Evolutionary conservation across 2,329 filamentous ascomycete species (phyloP).

Genomic region (Westerdykella aurantiaca): DNA sequence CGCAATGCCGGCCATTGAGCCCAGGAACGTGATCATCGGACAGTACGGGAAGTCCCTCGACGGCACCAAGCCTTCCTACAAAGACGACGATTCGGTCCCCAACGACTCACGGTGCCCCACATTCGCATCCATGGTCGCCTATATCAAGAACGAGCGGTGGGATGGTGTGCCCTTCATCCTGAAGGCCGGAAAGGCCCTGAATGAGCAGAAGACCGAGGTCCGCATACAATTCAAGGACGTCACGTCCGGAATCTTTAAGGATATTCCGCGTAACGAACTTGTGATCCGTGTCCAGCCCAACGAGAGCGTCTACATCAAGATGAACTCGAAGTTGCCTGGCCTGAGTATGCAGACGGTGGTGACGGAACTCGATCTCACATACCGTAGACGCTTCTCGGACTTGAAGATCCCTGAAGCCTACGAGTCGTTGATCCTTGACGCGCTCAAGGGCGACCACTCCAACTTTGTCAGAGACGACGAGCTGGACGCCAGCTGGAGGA

Average conservation of each 20-base stretch:
- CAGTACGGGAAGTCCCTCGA: slow-evolving; percentile 97
- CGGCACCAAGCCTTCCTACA: slow-evolving; percentile 93
- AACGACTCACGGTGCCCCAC: slow-evolving; percentile 97
- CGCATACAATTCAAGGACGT: slow-evolving; percentile 99
- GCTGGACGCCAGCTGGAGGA: slow-evolving; percentile 95
- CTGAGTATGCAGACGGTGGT: slow-evolving; percentile 99
- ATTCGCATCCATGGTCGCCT: slow-evolving; percentile 93
- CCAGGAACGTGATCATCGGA: slow-evolving; percentile 99
- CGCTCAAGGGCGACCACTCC: slow-evolving; percentile 97
- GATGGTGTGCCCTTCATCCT: slow-evolving; percentile 98
- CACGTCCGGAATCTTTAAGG: slow-evolving; percentile 98
- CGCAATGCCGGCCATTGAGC: slow-evolving; percentile 88
- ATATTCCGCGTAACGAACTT: slow-evolving; percentile 97
- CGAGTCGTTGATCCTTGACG: slow-evolving; percentile 94
- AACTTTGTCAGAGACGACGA: slow-evolving; percentile 72
- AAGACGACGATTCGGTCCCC: slow-evolving; percentile 96
- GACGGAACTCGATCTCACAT: slow-evolving; percentile 96
- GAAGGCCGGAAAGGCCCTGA: slow-evolving; percentile 97
- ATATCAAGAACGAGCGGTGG: slow-evolving; percentile 99
- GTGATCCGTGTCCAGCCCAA: slow-evolving; percentile 99
- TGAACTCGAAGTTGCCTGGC: slow-evolving; percentile 99
- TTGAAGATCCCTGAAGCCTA: slow-evolving; percentile 99
- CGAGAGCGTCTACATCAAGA: slow-evolving; percentile 99
- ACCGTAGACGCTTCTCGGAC: slow-evolving; percentile 96
- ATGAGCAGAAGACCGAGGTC: slow-evolving; percentile 99